Conservation (phyloP, 2,329 filamentous ascomycete genomes). For the Beauveria rudraprayagi region DNA sequence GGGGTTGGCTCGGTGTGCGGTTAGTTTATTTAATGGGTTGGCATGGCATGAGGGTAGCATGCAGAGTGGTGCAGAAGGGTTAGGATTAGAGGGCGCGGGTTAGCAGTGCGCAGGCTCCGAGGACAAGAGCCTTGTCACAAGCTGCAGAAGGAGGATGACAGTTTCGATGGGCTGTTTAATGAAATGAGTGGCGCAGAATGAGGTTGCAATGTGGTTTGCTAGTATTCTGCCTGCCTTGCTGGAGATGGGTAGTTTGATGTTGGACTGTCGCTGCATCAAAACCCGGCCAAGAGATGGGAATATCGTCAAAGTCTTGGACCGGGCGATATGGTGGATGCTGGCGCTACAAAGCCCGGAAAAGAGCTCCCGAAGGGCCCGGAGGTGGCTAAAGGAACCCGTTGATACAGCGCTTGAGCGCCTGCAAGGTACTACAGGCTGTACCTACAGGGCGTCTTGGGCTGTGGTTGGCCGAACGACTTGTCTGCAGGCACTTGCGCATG, state of each 20-base stretch:
- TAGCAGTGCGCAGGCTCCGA: background rate
- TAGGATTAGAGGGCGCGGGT: background rate
- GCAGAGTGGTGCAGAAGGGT: too few species aligned
- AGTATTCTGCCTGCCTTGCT: background rate
- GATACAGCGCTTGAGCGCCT: too few species aligned
- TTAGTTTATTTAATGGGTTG: background rate
- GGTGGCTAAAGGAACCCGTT: too few species aligned
- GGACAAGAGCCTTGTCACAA: background rate
- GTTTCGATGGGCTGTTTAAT: background rate
- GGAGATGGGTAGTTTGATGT: background rate
- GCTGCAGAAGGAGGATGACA: background rate
- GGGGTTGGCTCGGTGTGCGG: background rate
- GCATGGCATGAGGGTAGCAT: background rate
- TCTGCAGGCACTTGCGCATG: too few species aligned
- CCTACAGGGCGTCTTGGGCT: background rate
- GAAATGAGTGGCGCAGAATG: too few species aligned
- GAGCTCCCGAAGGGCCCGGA: background rate
- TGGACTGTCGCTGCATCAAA: background rate
- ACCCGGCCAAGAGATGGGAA: too few species aligned
- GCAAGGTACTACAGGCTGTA: too few species aligned
- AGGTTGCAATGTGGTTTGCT: background rate
- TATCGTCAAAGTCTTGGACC: background rate
- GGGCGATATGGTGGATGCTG: background rate
- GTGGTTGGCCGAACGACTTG: too few species aligned
- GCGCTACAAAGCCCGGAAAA: background rate